phyloP scores from a whole-genome alignment of 164 flowering plant genomes.

The Magnolia officinalis region DNA sequence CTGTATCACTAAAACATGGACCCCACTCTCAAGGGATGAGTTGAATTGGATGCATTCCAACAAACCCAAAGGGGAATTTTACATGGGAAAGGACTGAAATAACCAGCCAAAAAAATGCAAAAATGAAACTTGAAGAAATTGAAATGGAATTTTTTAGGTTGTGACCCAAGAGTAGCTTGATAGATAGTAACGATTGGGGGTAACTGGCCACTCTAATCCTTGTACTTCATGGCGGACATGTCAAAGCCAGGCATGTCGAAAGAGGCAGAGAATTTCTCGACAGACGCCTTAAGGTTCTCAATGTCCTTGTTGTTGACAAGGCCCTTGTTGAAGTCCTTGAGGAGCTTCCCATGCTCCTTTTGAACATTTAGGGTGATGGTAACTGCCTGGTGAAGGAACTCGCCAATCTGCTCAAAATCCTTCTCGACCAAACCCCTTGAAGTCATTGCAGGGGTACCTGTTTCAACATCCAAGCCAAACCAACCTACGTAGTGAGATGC shows the following conservation, averaged over 20 bases:
- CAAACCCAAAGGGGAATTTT: no score
- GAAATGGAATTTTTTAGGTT: neutral
- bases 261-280: slow-evolving; percentile 81
- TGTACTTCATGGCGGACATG: slow-evolving; percentile 85
- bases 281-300: slow-evolving; percentile 80
- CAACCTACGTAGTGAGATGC: no score
- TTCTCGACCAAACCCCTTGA: slow-evolving; percentile 96
- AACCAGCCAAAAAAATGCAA: neutral
- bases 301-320: slow-evolving; percentile 90
- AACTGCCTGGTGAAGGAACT: slow-evolving; percentile 93
- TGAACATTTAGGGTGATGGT: slow-evolving; percentile 71
- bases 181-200: neutral
- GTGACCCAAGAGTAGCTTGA: neutral
- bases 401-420: slow-evolving; percentile 96
- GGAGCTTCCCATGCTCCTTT: slow-evolving; percentile 82
- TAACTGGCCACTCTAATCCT: slow-evolving; percentile 40
- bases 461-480: slow-evolving; percentile 6
- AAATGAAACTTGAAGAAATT: neutral
- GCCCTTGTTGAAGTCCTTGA: slow-evolving; percentile 99
- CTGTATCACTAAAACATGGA: no score
- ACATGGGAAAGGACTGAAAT: no score
- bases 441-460: slow-evolving; percentile 99
- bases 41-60: no score
- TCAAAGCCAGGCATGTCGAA: slow-evolving; percentile 98
- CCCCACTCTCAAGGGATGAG: no score